Evolutionary conservation across 495 filamentous ascomycete species (phyloP).

Genomic region (Talaromyces trachyspermus): DNA sequence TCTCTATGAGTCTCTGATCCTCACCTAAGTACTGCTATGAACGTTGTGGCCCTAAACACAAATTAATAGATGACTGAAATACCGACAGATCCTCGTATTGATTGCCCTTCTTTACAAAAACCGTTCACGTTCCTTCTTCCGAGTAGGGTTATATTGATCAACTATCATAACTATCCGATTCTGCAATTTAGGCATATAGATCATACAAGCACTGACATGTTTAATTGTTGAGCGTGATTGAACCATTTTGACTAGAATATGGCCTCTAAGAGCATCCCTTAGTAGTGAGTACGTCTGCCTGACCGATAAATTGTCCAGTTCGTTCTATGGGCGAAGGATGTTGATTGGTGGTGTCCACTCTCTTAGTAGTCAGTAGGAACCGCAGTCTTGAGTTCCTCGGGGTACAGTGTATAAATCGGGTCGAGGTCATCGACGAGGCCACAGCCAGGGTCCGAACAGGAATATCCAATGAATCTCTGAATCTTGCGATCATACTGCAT

Average conservation of each 20-base stretch:
- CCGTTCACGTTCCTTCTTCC: background rate
- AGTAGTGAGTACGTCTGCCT: background rate
- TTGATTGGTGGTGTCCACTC: background rate
- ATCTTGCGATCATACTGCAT: constrained; percentile 10
- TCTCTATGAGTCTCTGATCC: too few relatives aligned
- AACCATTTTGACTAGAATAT: background rate
- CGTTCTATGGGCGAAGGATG: background rate
- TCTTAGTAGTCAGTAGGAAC: background rate
- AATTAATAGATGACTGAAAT: too few relatives aligned
- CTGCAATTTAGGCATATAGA: too few relatives aligned
- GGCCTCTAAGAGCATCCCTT: too few relatives aligned
- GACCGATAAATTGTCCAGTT: background rate
- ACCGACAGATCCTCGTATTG: too few relatives aligned
- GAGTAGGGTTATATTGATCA: background rate
- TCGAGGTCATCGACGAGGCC: constrained; percentile 13
- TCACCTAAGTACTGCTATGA: too few relatives aligned
- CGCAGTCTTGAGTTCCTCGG: constrained; percentile 7
- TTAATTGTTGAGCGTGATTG: background rate
- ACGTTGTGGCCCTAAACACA: too few relatives aligned
- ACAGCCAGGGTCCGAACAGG: constrained; percentile 12
- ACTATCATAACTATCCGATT: background rate
- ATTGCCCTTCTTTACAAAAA: too few relatives aligned
- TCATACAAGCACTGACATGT: background rate
- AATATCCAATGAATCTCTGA: constrained; percentile 14
- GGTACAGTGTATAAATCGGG: constrained; percentile 11